Conservation (phyloP, 1,284 basidiomycete genomes). For the Sparassis latifolia region DNA sequence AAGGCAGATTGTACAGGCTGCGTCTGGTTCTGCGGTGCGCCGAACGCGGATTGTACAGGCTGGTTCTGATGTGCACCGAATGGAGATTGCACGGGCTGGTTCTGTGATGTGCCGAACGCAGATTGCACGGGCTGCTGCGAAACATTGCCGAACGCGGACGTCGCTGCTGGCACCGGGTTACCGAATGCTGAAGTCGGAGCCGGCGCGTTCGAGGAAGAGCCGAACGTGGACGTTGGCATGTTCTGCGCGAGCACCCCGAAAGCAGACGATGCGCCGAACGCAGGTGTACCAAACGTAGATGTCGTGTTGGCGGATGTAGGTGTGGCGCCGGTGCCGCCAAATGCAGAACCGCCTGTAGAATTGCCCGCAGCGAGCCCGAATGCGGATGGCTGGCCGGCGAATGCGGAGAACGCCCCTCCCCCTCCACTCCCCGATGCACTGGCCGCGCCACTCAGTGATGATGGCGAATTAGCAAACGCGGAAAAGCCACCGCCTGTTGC, state of each 20-base stretch:
- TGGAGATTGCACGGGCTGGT: conserved; percentile 18
- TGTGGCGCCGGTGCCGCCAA: conserved; percentile 7
- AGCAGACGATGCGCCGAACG: conserved; percentile 18
- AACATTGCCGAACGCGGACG: conserved; percentile 23
- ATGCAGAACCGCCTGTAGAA: conserved; percentile 21
- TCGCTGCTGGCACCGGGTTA: conserved; percentile 4
- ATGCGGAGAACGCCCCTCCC: conserved; percentile 29
- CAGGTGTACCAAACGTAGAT: conserved; percentile 8
- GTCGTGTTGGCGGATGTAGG: conserved; percentile 23
- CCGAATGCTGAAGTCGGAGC: not conserved
- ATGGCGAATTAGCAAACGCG: conserved; percentile 16
- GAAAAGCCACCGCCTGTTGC: conserved; percentile 19
- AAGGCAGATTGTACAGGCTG: not conserved
- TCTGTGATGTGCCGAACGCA: conserved; percentile 26
- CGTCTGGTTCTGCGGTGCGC: not conserved
- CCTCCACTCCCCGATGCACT: conserved; percentile 9
- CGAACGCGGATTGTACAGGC: conserved; percentile 22
- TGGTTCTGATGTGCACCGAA: conserved; percentile 16
- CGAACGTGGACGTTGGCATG: conserved; percentile 25
- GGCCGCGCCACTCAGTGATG: conserved; percentile 12
- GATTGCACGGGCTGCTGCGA: conserved; percentile 13
- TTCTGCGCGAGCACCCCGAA: conserved; percentile 24
- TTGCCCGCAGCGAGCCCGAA: conserved; percentile 24
- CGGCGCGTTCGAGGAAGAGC: conserved; percentile 13
- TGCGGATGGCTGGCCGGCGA: conserved; percentile 25